These are phyloP conservation scores for Colletotrichum graminicola DNA, from an alignment of 2,329 filamentous ascomycete species.

Conservation along the genomic window DNA sequence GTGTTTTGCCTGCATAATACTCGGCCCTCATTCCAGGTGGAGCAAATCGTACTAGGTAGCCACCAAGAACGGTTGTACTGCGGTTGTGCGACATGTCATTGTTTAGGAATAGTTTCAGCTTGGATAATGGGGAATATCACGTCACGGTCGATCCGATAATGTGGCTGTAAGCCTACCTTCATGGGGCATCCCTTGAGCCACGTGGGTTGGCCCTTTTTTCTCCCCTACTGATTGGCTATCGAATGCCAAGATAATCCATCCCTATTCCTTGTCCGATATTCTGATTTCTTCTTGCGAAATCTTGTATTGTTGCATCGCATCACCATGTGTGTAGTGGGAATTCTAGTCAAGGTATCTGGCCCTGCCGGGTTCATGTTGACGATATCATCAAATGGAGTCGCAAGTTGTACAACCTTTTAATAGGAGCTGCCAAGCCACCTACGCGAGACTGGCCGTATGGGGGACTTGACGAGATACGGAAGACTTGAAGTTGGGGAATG, in stretches of 20 bases:
- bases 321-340: neutral
- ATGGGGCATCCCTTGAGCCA: slow-evolving; percentile 6
- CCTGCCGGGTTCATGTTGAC: neutral
- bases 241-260: neutral
- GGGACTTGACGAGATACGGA: neutral
- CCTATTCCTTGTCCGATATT: neutral
- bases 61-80: slow-evolving; percentile 5
- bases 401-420: neutral
- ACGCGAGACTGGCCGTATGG: neutral
- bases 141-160: slow-evolving; percentile 18
- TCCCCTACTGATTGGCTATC: neutral
- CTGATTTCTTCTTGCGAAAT: neutral
- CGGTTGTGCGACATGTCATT: slow-evolving; percentile 37
- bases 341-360: neutral
- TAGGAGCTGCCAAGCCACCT: neutral
- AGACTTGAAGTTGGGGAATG: neutral
- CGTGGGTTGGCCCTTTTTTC: neutral
- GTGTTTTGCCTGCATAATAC: neutral
- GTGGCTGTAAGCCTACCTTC: neutral
- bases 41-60: neutral
- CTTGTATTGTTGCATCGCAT: neutral
- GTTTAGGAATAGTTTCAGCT: slow-evolving; percentile 40
- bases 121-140: slow-evolving; percentile 21
- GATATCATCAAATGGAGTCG: too few relatives aligned
- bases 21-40: neutral